A percentile compares a stretch with the other conserved stretches of the same genome.
Conservation (phyloP, 495 filamentous ascomycete species). For the Annulohypoxylon bovei region DNA sequence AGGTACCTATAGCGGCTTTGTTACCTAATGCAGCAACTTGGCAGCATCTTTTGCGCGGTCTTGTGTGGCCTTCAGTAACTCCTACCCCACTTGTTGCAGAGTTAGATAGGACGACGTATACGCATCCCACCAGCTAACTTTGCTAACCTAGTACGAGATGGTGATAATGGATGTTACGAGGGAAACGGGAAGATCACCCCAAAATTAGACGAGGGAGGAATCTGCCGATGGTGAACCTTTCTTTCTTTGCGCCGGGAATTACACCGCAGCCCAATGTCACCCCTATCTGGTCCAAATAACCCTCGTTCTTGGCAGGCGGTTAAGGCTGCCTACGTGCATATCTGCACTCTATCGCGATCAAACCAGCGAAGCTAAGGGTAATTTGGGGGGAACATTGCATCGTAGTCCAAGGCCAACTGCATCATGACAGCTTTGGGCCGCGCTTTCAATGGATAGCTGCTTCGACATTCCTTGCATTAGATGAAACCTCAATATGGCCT, state of each 20-base stretch:
- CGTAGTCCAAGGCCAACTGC: slow-evolving; percentile 31
- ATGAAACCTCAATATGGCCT: slow-evolving; percentile 41
- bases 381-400: slow-evolving; percentile 15
- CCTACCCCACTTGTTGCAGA: slow-evolving; percentile 5
- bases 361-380: slow-evolving; percentile 21
- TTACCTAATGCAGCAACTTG: slow-evolving; percentile 41
- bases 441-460: slow-evolving; percentile 23
- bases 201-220: slow-evolving; percentile 19
- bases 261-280: slow-evolving; percentile 41
- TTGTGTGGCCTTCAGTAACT: background rate
- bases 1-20: slow-evolving; percentile 39
- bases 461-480: slow-evolving; percentile 39
- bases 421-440: slow-evolving; percentile 31
- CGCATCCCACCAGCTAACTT: background rate
- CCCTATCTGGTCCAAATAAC: slow-evolving; percentile 22
- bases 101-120: slow-evolving; percentile 5
- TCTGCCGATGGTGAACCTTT: slow-evolving; percentile 37
- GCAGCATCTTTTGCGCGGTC: background rate
- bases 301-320: slow-evolving; percentile 35
- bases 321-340: slow-evolving; percentile 39
- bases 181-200: slow-evolving; percentile 7
- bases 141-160: slow-evolving; percentile 18
- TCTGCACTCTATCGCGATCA: slow-evolving; percentile 35
- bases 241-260: slow-evolving; percentile 40
- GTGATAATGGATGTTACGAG: slow-evolving; percentile 38